These are phyloP conservation scores for Lunularia cruciata DNA, from an alignment of 225 moss, liverwort and hornwort species.

Conservation along the genomic window DNA sequence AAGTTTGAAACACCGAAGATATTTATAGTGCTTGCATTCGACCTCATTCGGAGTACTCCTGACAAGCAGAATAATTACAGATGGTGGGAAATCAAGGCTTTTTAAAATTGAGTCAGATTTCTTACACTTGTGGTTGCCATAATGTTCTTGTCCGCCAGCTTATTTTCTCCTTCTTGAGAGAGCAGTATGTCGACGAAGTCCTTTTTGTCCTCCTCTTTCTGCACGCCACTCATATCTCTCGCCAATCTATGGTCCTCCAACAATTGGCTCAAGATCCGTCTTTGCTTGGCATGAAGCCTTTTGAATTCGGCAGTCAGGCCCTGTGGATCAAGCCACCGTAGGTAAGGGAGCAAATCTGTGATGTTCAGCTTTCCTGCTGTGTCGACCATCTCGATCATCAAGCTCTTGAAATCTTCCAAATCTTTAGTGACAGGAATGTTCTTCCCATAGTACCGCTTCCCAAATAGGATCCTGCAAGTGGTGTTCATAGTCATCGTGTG, in stretches of 20 bases:
- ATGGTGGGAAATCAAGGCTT: no score
- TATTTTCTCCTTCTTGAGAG: slow-evolving; percentile 32
- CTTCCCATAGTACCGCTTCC: slow-evolving; percentile 11
- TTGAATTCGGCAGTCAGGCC: slow-evolving; percentile 42
- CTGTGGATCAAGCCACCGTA: slow-evolving; percentile 68
- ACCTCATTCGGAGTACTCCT: no score
- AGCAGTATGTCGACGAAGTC: slow-evolving; percentile 35
- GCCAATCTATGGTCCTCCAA: slow-evolving; percentile 20
- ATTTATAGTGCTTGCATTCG: not conserved
- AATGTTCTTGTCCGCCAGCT: slow-evolving; percentile 12
- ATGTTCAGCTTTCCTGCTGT: slow-evolving; percentile 63
- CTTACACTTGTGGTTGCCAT: slow-evolving; percentile 19
- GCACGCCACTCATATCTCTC: not conserved
- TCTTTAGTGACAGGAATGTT: slow-evolving; percentile 4
- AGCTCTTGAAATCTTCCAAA: slow-evolving; percentile 9
- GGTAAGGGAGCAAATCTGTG: slow-evolving; percentile 60
- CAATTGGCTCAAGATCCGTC: slow-evolving; percentile 12
- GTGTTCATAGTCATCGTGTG: slow-evolving; percentile 18
- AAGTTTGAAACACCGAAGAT: no score
- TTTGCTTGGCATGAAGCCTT: slow-evolving; percentile 3
- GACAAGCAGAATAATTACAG: not conserved
- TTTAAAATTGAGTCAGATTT: not conserved
- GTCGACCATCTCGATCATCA: slow-evolving; percentile 18
- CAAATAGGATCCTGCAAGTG: slow-evolving; percentile 13
- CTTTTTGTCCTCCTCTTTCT: slow-evolving; percentile 11